Conservation (phyloP, 352 stramenopile genomes). For the Pythium sp. region DNA sequence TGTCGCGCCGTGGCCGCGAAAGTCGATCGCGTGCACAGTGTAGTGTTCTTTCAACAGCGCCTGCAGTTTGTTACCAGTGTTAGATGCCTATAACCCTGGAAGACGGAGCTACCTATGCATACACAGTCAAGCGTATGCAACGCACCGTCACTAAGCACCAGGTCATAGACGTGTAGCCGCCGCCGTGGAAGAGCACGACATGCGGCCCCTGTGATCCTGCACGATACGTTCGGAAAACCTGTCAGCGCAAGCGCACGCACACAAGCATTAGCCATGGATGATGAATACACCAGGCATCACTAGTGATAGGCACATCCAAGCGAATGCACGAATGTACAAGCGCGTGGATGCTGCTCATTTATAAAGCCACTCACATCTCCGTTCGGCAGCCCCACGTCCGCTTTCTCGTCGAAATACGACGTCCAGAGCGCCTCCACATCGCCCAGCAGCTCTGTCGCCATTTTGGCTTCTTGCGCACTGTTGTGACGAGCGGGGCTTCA, state of each 20-base stretch:
- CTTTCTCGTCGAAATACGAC: slow-evolving; percentile 72
- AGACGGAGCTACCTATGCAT: neutral
- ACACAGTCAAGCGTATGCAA: neutral
- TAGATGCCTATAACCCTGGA: neutral
- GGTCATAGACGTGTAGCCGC: slow-evolving; percentile 85
- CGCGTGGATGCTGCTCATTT: neutral
- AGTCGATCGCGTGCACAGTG: slow-evolving; percentile 80
- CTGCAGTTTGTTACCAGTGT: slow-evolving; percentile 24
- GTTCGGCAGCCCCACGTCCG: slow-evolving; percentile 59
- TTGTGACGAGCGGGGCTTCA: neutral
- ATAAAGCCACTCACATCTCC: slow-evolving; percentile 46
- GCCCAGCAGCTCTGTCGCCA: neutral
- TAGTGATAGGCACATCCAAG: neutral
- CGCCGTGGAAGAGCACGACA: slow-evolving; percentile 81
- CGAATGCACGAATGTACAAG: neutral
- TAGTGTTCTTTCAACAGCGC: slow-evolving; percentile 70
- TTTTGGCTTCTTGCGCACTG: neutral
- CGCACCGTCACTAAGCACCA: slow-evolving; percentile 76
- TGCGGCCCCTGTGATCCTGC: slow-evolving; percentile 64
- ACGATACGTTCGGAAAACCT: slow-evolving; percentile 82
- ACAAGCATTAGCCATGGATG: neutral
- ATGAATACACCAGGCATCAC: neutral
- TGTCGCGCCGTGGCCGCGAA: slow-evolving; percentile 76
- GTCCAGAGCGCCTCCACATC: slow-evolving; percentile 31
- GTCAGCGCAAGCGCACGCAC: neutral